A percentile compares a stretch with the other conserved stretches of the same genome.
phyloP scores from a whole-genome alignment of 2,329 filamentous ascomycete genomes.

The Biscogniauxia sp. region DNA sequence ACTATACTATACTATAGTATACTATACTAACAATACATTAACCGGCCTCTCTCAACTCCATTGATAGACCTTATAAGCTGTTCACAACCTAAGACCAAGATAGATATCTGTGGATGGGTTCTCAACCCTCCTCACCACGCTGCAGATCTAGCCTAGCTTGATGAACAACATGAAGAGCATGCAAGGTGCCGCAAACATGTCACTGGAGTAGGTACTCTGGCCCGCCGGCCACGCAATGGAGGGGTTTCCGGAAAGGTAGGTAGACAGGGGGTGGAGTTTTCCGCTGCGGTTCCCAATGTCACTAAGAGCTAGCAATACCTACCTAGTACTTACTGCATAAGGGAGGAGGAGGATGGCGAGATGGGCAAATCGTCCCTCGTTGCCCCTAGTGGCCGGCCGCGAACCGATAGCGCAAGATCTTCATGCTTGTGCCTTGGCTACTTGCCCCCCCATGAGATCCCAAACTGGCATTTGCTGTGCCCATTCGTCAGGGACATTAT shows the following conservation, averaged over 20 bases:
- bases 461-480: background rate
- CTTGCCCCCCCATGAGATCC: background rate
- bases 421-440: background rate
- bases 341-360: background rate
- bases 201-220: slow-evolving; percentile 6
- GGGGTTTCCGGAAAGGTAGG: background rate
- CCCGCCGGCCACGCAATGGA: background rate
- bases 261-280: background rate
- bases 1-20: too few relatives aligned
- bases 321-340: background rate
- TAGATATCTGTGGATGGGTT: background rate
- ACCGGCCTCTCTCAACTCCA: background rate
- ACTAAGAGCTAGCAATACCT: background rate
- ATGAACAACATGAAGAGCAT: slow-evolving; percentile 19
- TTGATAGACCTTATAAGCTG: background rate
- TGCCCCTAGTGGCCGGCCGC: background rate
- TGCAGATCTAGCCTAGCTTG: slow-evolving; percentile 16
- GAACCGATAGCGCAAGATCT: background rate
- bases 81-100: background rate
- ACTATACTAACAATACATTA: background rate
- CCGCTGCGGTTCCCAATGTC: background rate
- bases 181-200: slow-evolving; percentile 23
- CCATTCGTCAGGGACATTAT: background rate
- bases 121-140: slow-evolving; percentile 10
- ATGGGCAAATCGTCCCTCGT: background rate